phyloP scores from a whole-genome alignment of 116 monocot genomes.

The Posidonia oceanica region DNA sequence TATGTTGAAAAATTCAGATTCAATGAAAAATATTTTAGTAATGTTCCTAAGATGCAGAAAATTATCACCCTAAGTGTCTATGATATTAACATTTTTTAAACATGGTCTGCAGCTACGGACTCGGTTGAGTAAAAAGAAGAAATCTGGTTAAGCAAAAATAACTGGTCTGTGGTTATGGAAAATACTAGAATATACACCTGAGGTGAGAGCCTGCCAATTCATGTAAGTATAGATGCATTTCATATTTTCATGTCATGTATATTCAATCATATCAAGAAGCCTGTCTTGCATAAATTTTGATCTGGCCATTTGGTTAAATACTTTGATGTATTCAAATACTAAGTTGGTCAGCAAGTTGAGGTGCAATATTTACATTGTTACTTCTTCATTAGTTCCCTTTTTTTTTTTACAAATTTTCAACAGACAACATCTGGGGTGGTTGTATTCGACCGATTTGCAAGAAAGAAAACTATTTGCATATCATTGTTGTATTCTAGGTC shows the following conservation, averaged over 20 bases:
- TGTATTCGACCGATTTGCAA: too few species aligned
- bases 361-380: background rate
- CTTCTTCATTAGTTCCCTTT: too few species aligned
- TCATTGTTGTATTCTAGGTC: too few species aligned
- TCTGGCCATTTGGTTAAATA: background rate
- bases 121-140: background rate
- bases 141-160: background rate
- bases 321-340: background rate
- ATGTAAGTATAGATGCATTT: slow-evolving; percentile 1
- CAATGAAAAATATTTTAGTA: too few species aligned
- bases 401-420: too few species aligned
- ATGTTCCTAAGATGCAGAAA: too few species aligned
- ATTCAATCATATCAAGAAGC: background rate
- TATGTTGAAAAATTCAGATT: too few species aligned
- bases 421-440: too few species aligned
- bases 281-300: background rate
- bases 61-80: too few species aligned
- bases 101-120: background rate
- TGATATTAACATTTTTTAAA: too few species aligned
- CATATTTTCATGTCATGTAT: background rate
- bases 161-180: background rate
- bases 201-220: background rate
- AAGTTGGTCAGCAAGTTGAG: background rate
- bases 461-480: too few species aligned
- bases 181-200: background rate